These are phyloP conservation scores for Sicyos edulis DNA, from an alignment of 306 rosid species.

Conservation along the genomic window DNA sequence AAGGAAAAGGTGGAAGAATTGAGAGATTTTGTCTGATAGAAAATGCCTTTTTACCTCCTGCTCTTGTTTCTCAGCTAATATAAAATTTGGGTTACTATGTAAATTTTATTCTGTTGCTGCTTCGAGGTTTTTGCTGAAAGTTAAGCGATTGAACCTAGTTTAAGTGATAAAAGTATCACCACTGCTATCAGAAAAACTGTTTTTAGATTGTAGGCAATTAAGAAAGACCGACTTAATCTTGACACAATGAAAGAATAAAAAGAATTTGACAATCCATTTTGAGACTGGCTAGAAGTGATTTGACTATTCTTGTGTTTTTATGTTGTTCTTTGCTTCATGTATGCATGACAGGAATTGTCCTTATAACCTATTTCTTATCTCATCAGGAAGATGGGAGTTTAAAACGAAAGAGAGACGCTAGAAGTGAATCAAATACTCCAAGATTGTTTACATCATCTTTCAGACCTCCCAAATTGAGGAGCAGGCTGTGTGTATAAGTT, in stretches of 20 bases:
- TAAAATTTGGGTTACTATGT: neutral
- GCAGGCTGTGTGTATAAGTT: constrained; percentile 5
- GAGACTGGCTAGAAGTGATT: constrained; percentile 15
- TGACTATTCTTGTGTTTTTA: neutral
- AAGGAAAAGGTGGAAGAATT: neutral
- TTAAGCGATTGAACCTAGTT: neutral
- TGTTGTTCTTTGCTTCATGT: neutral
- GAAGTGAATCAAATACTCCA: constrained; percentile 34
- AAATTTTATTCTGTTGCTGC: neutral
- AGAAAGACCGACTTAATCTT: neutral
- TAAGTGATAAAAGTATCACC: neutral
- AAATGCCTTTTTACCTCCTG: neutral
- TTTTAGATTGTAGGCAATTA: neutral
- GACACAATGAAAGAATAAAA: neutral
- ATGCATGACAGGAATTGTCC: neutral
- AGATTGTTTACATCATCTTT: constrained; percentile 62
- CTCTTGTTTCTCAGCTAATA: neutral
- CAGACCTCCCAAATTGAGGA: constrained; percentile 80
- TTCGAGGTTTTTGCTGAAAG: neutral
- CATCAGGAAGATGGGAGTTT: constrained; percentile 38
- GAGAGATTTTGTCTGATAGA: neutral
- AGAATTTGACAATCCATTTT: neutral
- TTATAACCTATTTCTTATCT: neutral
- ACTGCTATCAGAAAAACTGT: neutral
- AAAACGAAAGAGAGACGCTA: constrained; percentile 48